These are phyloP conservation scores for Euptelea pleiosperma DNA, from an alignment of 164 flowering plant species.

Conservation along the genomic window DNA sequence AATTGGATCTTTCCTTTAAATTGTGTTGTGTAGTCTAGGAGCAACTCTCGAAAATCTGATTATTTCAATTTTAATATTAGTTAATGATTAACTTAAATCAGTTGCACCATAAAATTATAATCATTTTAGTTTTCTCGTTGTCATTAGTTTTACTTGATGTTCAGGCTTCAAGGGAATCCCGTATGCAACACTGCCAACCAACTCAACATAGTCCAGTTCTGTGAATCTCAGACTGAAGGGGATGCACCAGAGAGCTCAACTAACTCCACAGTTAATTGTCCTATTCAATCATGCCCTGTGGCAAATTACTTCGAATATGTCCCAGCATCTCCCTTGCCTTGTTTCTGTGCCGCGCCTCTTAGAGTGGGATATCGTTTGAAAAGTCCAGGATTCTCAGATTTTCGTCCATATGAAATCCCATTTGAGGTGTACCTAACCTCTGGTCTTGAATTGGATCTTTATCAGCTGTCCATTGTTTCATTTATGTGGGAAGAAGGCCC, in stretches of 20 bases:
- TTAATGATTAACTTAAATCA: background rate
- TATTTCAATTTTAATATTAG: background rate
- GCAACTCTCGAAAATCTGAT: background rate
- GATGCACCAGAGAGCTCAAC: conserved; percentile 7
- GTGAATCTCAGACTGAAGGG: conserved; percentile 29
- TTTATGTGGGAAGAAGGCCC: conserved; percentile 70
- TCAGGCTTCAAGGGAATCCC: conserved; percentile 80
- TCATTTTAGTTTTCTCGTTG: background rate
- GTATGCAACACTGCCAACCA: conserved; percentile 42
- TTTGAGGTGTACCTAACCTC: conserved; percentile 50
- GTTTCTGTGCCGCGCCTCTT: conserved; percentile 79
- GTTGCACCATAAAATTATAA: background rate
- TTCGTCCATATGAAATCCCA: conserved; percentile 33
- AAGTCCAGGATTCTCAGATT: conserved; percentile 80
- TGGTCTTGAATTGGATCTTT: conserved; percentile 45
- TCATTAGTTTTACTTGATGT: conserved; percentile 12
- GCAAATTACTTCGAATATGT: conserved; percentile 42
- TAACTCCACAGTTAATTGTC: conserved; percentile 27
- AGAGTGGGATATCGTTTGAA: conserved; percentile 75
- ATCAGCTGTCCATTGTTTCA: conserved; percentile 50
- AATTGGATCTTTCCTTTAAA: background rate
- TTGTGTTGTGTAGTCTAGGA: background rate
- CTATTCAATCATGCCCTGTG: conserved; percentile 44
- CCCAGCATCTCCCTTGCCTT: conserved; percentile 35
- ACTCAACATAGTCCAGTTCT: conserved; percentile 39